phyloP scores from a whole-genome alignment of 2,329 filamentous ascomycete species.

The Pyrenophora teres region DNA sequence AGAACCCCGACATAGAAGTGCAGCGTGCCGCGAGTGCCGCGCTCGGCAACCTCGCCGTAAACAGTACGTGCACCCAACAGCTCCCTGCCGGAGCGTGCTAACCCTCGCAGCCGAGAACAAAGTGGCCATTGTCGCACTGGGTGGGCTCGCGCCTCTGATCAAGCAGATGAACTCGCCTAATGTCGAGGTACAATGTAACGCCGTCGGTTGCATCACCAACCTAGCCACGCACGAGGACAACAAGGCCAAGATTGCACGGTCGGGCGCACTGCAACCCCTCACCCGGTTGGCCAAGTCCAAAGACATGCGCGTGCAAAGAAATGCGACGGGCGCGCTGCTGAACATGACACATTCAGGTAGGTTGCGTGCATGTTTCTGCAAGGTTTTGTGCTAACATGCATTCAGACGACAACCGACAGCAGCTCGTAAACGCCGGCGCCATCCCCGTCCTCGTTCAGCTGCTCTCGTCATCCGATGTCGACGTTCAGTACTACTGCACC shows the following conservation, averaged over 20 bases:
- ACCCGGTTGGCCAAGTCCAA: constrained; percentile 94
- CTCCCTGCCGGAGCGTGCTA: constrained; percentile 41
- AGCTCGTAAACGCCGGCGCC: constrained; percentile 95
- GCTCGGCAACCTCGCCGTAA: constrained; percentile 92
- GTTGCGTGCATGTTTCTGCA: constrained; percentile 24
- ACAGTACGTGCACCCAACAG: constrained; percentile 65
- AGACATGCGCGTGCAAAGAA: constrained; percentile 97
- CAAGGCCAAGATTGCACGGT: constrained; percentile 97
- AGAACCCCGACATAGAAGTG: constrained; percentile 95
- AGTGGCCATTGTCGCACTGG: constrained; percentile 90
- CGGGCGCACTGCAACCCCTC: constrained; percentile 86
- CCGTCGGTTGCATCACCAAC: constrained; percentile 98
- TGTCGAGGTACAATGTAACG: constrained; percentile 98
- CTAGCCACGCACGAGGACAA: constrained; percentile 98
- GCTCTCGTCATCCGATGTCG: constrained; percentile 88
- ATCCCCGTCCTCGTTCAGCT: constrained; percentile 96
- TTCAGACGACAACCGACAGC: constrained; percentile 92
- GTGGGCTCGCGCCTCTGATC: constrained; percentile 88
- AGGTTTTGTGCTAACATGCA: constrained; percentile 25
- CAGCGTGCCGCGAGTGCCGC: constrained; percentile 96
- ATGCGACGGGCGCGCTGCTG: constrained; percentile 91
- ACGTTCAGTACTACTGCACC: constrained; percentile 99
- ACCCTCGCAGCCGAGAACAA: constrained; percentile 88
- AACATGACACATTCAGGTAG: constrained; percentile 99
- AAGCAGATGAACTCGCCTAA: constrained; percentile 98